Conservation (phyloP, 345 rosid genomes). For the Acer yangbiense region DNA sequence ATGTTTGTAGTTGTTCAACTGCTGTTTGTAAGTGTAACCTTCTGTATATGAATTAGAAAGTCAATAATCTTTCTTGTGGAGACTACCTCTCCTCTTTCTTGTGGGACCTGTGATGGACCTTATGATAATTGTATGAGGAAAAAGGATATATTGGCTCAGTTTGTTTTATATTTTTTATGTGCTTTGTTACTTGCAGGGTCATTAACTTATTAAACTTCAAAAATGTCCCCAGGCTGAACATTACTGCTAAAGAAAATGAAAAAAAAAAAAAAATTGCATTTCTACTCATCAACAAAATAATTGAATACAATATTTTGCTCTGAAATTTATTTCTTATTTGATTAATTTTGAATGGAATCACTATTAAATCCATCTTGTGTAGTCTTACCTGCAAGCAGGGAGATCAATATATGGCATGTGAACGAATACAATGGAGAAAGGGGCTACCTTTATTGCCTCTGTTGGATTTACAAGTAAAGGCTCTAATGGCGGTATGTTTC, state of each 20-base stretch:
- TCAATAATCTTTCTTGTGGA: not conserved
- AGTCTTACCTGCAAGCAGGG: constrained; percentile 53
- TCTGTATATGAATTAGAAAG: constrained; percentile 1
- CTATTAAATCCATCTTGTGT: constrained; percentile 29
- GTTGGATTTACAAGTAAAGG: constrained; percentile 51
- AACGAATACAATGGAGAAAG: constrained; percentile 69
- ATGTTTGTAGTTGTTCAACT: not conserved
- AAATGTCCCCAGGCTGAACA: not conserved
- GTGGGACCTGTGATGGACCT: not conserved
- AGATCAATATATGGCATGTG: constrained; percentile 49
- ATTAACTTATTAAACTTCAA: not conserved
- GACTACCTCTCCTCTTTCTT: not conserved
- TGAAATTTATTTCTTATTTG: constrained; percentile 18
- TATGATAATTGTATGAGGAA: not conserved
- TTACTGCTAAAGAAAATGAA: not conserved
- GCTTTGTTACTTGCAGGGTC: not conserved
- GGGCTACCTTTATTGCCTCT: constrained; percentile 55
- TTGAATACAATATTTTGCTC: constrained; percentile 2
- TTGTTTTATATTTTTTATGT: not conserved
- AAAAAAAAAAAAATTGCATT: not conserved
- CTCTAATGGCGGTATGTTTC: constrained; percentile 66
- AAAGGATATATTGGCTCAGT: not conserved
- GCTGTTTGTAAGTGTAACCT: constrained; percentile 4
- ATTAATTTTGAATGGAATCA: constrained; percentile 27
- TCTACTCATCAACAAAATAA: constrained; percentile 8